Conservation (phyloP, 176 grass and related monocot species). For the Stipa capillata region DNA sequence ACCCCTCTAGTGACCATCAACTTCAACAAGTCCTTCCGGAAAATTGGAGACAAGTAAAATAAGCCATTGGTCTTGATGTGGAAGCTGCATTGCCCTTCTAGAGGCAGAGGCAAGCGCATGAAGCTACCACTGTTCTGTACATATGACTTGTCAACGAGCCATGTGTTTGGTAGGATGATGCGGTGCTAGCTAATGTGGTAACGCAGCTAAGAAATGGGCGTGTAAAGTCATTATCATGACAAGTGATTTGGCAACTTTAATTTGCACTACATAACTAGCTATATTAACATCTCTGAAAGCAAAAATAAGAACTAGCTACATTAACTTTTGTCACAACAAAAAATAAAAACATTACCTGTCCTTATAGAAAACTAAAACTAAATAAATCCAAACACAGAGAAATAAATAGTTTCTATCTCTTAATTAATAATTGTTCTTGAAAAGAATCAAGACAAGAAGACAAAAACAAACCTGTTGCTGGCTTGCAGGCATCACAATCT, state of each 20-base stretch:
- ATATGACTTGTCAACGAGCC: neutral
- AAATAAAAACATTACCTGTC: no score
- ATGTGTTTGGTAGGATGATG: neutral
- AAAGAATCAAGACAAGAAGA: neutral
- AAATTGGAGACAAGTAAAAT: neutral
- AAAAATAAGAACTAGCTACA: no score
- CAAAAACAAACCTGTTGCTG: neutral
- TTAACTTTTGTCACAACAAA: no score
- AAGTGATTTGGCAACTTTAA: neutral
- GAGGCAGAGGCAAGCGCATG: neutral
- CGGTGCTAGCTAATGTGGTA: neutral
- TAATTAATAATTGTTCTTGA: neutral
- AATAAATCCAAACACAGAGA: neutral
- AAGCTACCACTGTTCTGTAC: neutral
- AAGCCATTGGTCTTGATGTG: neutral
- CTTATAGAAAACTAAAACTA: neutral
- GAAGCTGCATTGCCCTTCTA: neutral
- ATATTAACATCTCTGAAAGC: no score
- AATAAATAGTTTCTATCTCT: neutral
- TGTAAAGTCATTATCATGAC: neutral
- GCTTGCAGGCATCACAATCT: slow-evolving; percentile 7
- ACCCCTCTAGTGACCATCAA: no score
- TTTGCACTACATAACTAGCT: neutral
- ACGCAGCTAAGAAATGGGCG: neutral
- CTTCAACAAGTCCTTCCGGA: no score